Base-by-base conservation (phyloP, 805 yeast species). In the Yarrowia sp. region DNA sequence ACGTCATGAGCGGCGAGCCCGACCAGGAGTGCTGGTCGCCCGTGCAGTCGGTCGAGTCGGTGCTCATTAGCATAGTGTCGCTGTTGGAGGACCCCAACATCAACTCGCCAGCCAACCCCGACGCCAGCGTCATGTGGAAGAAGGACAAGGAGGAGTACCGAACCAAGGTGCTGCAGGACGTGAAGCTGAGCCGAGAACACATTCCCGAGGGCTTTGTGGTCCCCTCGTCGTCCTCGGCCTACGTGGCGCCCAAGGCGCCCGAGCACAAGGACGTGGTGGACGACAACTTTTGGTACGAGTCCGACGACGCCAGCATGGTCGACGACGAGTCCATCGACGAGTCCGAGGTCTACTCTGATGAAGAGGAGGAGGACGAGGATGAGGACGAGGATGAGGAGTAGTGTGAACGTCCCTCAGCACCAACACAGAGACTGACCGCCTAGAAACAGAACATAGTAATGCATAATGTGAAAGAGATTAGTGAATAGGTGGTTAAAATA, bases 21-120 rank as follows among this genome's bases (percentile, higher is more conserved):
- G 97, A 92, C 74, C 89, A 89, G 69, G 98, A 93, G 80, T 92
- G 97, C 19, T 92, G 98, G 98, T 73, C 75, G 70, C 81, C 81
- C 8, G 80, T 79, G 2, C 97, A 93, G 81, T 89, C 95, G 32
- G 98, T 92, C 10, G 98, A 94, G 79, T 83, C 90, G 41, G 97
- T 94, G 10, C 84, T 94, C 75, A 89, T 94, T 68, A 90, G 97
- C 42, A 93, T 94, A 72, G 90, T 94, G 19, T 92, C 97, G 9
- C 83, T 94, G 66, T 84, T 94, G 74, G 97, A 92, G 75, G 98
- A 94, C 78, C 98, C 98, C 67, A 94, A 94, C 80, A 89, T 91
- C 70, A 86, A 87, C 70, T 91, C 97, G 0, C 98, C 98, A 8
- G 98, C 98, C 7, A 94, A 94, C 78, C 93, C 94, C 64, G 98